Evolutionary conservation across 2,329 filamentous ascomycete genomes (phyloP).

Genomic region (Fusarium decemcellulare): DNA sequence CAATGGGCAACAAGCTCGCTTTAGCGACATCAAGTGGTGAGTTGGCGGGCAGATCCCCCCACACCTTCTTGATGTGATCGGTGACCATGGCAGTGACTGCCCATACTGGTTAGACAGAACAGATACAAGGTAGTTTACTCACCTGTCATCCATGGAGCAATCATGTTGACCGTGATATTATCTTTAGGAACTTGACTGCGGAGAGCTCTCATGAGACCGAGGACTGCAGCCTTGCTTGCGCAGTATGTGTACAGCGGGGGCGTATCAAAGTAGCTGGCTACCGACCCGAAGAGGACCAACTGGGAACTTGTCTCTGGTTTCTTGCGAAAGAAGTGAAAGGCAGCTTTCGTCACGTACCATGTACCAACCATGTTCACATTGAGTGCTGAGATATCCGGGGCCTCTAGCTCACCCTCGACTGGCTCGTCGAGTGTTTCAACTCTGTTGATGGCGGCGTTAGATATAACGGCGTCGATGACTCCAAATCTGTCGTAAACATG

Average conservation of each 20-base stretch:
- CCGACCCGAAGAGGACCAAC: constrained; percentile 14
- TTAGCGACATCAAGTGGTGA: constrained; percentile 12
- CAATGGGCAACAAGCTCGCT: constrained; percentile 7
- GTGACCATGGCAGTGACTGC: constrained; percentile 16
- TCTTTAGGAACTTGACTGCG: constrained; percentile 8
- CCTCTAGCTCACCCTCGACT: too few species aligned
- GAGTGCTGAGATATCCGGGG: constrained; percentile 2
- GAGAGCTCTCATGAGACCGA: constrained; percentile 17
- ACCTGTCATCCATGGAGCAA: constrained; percentile 28
- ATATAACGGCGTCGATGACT: constrained; percentile 8
- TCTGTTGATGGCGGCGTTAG: constrained; percentile 17
- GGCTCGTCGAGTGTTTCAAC: constrained; percentile 3
- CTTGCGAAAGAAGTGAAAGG: constrained; percentile 25
- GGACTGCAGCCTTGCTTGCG: constrained; percentile 15
- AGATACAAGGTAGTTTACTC: background rate
- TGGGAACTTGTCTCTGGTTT: constrained; percentile 18
- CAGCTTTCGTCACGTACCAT: constrained; percentile 13
- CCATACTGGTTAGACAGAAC: background rate
- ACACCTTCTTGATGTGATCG: constrained; percentile 3
- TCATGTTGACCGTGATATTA: constrained; percentile 19
- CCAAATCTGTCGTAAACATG: background rate
- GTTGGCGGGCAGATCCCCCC: constrained; percentile 14
- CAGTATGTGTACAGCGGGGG: constrained; percentile 20
- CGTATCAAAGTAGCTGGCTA: constrained; percentile 13
- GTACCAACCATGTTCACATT: constrained; percentile 18